Evolutionary conservation across 129 eudicot species (phyloP).

Genomic region (Calendula officinalis): DNA sequence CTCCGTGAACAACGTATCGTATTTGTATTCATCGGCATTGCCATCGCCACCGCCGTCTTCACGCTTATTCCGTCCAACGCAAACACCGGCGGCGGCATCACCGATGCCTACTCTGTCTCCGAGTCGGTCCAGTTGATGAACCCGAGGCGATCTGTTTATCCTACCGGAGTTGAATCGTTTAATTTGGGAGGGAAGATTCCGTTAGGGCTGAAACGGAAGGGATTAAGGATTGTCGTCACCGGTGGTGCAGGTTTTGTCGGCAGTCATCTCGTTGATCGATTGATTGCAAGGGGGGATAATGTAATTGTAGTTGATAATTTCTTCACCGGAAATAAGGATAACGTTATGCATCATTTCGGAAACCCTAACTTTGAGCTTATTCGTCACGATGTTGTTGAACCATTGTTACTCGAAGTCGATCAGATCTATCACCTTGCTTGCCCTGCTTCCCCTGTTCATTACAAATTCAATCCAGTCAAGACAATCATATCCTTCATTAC

Average conservation of each 20-base stretch:
- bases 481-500: constrained; percentile 72
- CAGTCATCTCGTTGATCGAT: constrained; percentile 78
- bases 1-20: constrained; percentile 73
- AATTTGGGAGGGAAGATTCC: constrained; percentile 69
- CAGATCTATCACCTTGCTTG: constrained; percentile 98
- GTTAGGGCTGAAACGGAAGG: constrained; percentile 66
- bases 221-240: constrained; percentile 71
- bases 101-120: constrained; percentile 27
- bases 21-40: constrained; percentile 70
- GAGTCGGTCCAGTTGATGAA: constrained; percentile 28
- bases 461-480: constrained; percentile 85
- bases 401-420: constrained; percentile 75
- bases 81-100: neutral
- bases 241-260: constrained; percentile 99
- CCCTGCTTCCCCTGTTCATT: constrained; percentile 95
- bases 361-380: constrained; percentile 85
- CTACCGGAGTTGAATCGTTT: constrained; percentile 36
- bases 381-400: constrained; percentile 93
- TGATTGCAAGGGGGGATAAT: constrained; percentile 75
- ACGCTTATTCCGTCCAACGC: constrained; percentile 34
- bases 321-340: constrained; percentile 86
- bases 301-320: constrained; percentile 93
- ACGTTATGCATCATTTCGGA: constrained; percentile 83
- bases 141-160: constrained; percentile 26
- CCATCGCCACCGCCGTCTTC: constrained; percentile 58